phyloP scores from a whole-genome alignment of 2,329 filamentous ascomycete species.

The Sphaerulina vaccinii region DNA sequence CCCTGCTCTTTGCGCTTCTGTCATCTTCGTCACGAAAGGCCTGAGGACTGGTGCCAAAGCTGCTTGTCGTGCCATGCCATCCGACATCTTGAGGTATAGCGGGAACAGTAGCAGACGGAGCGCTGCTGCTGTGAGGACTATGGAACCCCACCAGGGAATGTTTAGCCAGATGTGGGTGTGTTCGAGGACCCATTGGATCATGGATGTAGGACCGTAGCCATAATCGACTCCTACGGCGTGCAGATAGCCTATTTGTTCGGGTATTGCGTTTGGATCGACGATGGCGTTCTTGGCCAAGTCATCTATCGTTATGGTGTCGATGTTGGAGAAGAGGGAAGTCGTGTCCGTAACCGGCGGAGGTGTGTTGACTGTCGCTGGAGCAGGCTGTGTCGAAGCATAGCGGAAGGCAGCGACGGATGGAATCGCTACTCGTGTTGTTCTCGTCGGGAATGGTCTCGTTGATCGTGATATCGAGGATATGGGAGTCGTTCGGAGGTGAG shows the following conservation, averaged over 20 bases:
- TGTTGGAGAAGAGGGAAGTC: slow-evolving; percentile 28
- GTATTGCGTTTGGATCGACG: slow-evolving; percentile 44
- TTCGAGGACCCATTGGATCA: slow-evolving; percentile 76
- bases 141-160: slow-evolving; percentile 78
- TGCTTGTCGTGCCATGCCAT: slow-evolving; percentile 62
- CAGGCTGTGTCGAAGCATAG: slow-evolving; percentile 33
- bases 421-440: slow-evolving; percentile 17
- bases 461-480: slow-evolving; percentile 9
- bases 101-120: slow-evolving; percentile 67
- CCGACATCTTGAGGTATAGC: slow-evolving; percentile 61
- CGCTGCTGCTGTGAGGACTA: slow-evolving; percentile 63
- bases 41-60: slow-evolving; percentile 58
- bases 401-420: slow-evolving; percentile 25
- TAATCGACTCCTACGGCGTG: slow-evolving; percentile 81
- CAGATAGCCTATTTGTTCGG: slow-evolving; percentile 79
- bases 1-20: slow-evolving; percentile 41
- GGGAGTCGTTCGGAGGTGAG: slow-evolving; percentile 15
- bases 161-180: slow-evolving; percentile 74
- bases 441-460: slow-evolving; percentile 17
- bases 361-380: slow-evolving; percentile 33
- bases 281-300: slow-evolving; percentile 29
- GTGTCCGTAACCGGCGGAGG: slow-evolving; percentile 29
- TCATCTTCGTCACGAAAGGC: slow-evolving; percentile 58
- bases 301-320: slow-evolving; percentile 39
- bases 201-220: slow-evolving; percentile 73